A percentile compares a stretch with the other conserved stretches of the same genome.
Conservation (phyloP, 371 early-diverging fungal species). For the Apophysomyces elegans region DNA sequence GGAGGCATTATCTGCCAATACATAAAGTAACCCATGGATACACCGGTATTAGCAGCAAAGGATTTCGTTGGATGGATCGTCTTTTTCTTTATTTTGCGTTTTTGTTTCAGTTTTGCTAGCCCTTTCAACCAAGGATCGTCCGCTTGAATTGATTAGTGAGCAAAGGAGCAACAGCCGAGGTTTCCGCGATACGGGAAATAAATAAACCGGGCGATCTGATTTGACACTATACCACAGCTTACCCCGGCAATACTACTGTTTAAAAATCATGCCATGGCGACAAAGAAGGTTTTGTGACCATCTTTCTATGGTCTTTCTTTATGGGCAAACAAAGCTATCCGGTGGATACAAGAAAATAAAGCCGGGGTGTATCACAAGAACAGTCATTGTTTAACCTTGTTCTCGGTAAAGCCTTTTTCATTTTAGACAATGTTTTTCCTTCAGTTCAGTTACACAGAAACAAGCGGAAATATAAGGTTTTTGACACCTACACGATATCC, state of each 20-base stretch:
- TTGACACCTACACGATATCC: no score
- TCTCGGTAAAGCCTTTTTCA: slow-evolving; percentile 7
- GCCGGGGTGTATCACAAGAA: neutral
- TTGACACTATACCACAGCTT: neutral
- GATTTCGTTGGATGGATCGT: no score
- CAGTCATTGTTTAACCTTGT: slow-evolving; percentile 9
- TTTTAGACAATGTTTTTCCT: slow-evolving; percentile 9
- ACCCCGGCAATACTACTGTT: neutral
- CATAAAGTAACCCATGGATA: no score
- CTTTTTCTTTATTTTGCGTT: no score
- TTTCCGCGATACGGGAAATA: neutral
- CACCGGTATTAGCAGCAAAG: no score
- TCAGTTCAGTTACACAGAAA: slow-evolving; percentile 4
- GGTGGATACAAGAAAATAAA: no score
- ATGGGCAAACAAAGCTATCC: no score
- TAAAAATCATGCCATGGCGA: neutral
- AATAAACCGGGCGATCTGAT: slow-evolving; percentile 6
- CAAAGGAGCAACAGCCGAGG: neutral
- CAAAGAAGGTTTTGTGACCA: no score
- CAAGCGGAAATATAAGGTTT: no score
- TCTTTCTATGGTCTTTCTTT: neutral
- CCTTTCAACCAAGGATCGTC: no score
- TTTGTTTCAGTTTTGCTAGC: no score
- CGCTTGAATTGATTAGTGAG: neutral
- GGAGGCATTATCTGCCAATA: no score